Percentiles rank a stretch among this genome's conserved stretches.
phyloP scores from a whole-genome alignment of 306 rosid species.

The Coriaria nepalensis region DNA sequence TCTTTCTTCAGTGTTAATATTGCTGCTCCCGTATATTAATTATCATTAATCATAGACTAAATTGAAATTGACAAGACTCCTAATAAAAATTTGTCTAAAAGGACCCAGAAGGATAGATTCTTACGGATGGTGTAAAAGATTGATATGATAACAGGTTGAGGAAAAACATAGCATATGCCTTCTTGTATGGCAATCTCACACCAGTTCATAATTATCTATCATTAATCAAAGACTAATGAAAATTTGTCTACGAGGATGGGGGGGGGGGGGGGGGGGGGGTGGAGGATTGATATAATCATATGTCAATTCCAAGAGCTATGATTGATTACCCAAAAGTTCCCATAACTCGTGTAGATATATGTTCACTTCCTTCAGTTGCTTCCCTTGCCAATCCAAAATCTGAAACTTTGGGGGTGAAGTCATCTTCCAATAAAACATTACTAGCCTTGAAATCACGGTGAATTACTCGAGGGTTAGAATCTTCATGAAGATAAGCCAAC shows the following conservation, averaged over 20 bases:
- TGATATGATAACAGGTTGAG: background rate
- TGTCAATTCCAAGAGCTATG: too few relatives aligned
- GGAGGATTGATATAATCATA: too few relatives aligned
- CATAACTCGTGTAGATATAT: slow-evolving; percentile 87
- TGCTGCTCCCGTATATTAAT: too few relatives aligned
- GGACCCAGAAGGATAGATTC: too few relatives aligned
- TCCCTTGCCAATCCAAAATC: slow-evolving; percentile 98
- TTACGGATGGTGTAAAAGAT: background rate
- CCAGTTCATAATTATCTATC: too few relatives aligned
- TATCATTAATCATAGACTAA: background rate
- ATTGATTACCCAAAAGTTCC: slow-evolving; percentile 31
- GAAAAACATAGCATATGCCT: background rate
- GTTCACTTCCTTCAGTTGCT: slow-evolving; percentile 83
- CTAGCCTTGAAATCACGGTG: slow-evolving; percentile 95
- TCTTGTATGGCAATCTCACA: too few relatives aligned
- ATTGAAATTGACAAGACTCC: background rate
- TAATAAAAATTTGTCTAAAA: too few relatives aligned
- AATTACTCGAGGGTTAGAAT: slow-evolving; percentile 90
- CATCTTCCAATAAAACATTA: slow-evolving; percentile 76
- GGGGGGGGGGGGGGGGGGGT: too few relatives aligned
- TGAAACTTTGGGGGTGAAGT: slow-evolving; percentile 90
- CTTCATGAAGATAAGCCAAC: slow-evolving; percentile 93
- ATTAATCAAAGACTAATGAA: background rate
- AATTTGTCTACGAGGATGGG: too few relatives aligned
- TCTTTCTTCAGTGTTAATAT: too few relatives aligned